Evolutionary conservation across 768 basidiomycete species (phyloP).

Genomic region (Boletus speciosus): DNA sequence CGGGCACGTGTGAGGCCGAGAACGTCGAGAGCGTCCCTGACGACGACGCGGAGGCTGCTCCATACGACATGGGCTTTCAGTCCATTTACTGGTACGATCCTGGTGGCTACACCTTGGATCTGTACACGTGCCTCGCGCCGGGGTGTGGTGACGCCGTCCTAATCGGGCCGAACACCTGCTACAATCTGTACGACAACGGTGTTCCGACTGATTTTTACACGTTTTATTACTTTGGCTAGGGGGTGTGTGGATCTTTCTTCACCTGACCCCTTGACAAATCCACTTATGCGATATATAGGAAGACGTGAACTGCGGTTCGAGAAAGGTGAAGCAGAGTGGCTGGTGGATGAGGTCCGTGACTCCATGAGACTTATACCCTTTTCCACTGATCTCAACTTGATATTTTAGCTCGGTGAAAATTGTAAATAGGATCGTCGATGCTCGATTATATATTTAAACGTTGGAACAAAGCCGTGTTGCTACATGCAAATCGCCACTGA

Average conservation of each 20-base stretch:
- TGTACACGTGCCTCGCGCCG: not conserved
- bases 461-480: not conserved
- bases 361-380: not conserved
- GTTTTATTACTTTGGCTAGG: too few species aligned
- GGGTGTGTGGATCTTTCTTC: too few species aligned
- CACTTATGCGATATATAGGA: not conserved
- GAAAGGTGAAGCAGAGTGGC: not conserved
- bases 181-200: not conserved
- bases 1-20: not conserved
- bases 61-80: not conserved
- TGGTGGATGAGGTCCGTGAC: not conserved
- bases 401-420: not conserved
- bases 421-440: not conserved
- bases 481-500: not conserved
- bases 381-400: too few species aligned
- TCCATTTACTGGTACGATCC: not conserved
- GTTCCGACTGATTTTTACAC: not conserved
- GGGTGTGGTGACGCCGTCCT: too few species aligned
- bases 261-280: too few species aligned
- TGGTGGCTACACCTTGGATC: fast-evolving
- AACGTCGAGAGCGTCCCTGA: not conserved
- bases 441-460: not conserved
- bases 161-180: not conserved
- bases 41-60: not conserved
- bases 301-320: not conserved